Base-by-base conservation (phyloP, 164 flowering plant species). In the Amborella trichopoda region DNA sequence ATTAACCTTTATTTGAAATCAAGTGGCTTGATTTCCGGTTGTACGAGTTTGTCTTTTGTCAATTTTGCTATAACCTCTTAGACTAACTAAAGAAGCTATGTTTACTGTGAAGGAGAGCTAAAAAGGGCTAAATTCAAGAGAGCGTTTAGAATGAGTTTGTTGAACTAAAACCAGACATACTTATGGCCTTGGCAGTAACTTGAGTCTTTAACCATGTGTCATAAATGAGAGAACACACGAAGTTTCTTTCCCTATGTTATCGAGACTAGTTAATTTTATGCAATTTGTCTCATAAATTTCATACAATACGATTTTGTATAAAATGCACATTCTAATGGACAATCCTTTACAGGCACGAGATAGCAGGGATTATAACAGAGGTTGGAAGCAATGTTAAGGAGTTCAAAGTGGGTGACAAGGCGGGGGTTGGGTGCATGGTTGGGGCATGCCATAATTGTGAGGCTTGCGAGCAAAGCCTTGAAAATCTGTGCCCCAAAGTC, bases 341-440 rank as follows among this genome's bases (percentile, higher is more conserved):
- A 16, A 3, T 13, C 37, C 6, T 38, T 38, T 39, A 44, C 63
- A 78, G 78, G 55, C 85, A 75, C 21, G 85, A 78, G 53, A 64
- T 76, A 19, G 72, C 61, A 0, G 81, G 85, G 0, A 56, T 45
- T 32, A 76, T 73, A 38, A 74, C 74, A 6, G 74, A 77, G 27
- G 73, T 76, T 11, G 83, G 83, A 0, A 36, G 43, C 44, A 59
- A 67, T 14, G 85, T 76, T 16, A 18, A 46, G n/a, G 73, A 73
- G 22, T 34, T 71, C 38, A 76, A 71, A 43, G 63, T 67, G 0
- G 85, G 85, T 0, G 81, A 78, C 37, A 73, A 52, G 49, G 79
- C 62, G 0, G 85, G 85, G 0, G 81, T 73, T 2, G 84, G 85
- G n/a, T 71, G 70, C 54, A 27, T 75, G 60, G 71, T 75, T 8